Base-by-base conservation (phyloP, 31 red algal species). In the Bonnemaisonia californica region DNA sequence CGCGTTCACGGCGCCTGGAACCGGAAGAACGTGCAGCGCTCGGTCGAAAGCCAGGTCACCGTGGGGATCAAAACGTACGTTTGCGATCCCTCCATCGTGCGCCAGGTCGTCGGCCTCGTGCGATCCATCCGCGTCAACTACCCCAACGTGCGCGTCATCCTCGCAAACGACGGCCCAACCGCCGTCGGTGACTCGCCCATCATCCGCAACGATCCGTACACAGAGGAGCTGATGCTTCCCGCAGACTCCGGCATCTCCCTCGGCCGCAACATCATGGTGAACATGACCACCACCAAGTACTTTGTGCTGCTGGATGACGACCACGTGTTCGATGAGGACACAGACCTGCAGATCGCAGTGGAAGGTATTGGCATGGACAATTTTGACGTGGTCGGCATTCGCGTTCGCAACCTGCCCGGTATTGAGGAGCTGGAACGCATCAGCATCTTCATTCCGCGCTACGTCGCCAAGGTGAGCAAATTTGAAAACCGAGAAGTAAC, bases 11-110 rank as follows among this genome's bases (percentile, higher is more conserved):
- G 87, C 23, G 64, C 65, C n/a, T 90, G 87, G 87, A 82, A 90
- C 36, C 87, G 77, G 21, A 54, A 69, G 34, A 75, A 82, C 12
- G 77, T 81, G 31, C 60, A 83, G 35, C 57, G 87, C 2, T 62
- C 63, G 31, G 69, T 90, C 47, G 87, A 82, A 60, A 77, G 71
- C 77, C 47, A 76, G 22, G 78, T 90, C 12, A 90, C 87, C 9
- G 69, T 90, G 29, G 87, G 77, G 22, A 90, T 90, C 62, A 90
- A 90, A 68, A 82, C 87, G 3, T 90, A 90, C 71, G 87, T 90
- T 32, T 90, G 87, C 42, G 87, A 90, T 67, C 51, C 76, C 1
- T 82, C 77, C 8, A 83, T 90, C 35, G 87, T 82, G 2, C 57
- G 78, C 3, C 77, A 82, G 61, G 78, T 90, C 11, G 45, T 82